Evolutionary conservation across 768 basidiomycete genomes (phyloP), one percentile per base, ranked within the genome.

Genomic region (Russula ochroleuca): DNA sequence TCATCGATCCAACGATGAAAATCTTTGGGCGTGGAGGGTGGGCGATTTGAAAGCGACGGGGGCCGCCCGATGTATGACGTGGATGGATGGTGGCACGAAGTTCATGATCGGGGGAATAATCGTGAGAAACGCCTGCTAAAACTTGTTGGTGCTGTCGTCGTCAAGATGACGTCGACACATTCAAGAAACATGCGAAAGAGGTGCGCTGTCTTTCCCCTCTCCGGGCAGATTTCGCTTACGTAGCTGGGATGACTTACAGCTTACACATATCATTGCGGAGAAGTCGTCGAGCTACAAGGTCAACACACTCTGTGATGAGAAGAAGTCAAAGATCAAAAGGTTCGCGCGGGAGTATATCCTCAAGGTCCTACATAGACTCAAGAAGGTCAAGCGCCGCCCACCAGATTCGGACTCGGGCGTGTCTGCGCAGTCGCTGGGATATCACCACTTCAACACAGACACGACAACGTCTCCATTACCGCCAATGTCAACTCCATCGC

Each of bases 161-260:
- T 99, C 45, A 89, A 97, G 50, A 81, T 97, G 73, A 85, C 61
- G 82, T 83, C 55, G 94, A 97, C 8, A 73, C 79, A 57, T 98
- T 98, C 83, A 99, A 99, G 80, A 87, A 87, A 72, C 86, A 97
- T 72, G 97, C 97, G 2, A 93, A 94, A 73, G 93, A 98, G 84
- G 96, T 93, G 66, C 64, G 82, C 71, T 3, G 3, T 31, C 8
- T 33, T 6, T n/a, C 11, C 3, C 19, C 10, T 14, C 7, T 35
- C 35, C n/a, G 2, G 1, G 13, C 8, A 8, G n/a, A 5, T 21
- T 53, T 23, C n/a, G 52, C 35, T 52, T 15, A 37, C n/a, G 35
- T 9, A 3, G 31, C 31, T 33, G 51, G 21, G 52, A 37, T 53
- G 14, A 3, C 61, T 65, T 21, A 58, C n/a, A 97, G 95, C 78